A percentile compares a stretch with the other conserved stretches of the same genome.
Evolutionary conservation across 225 moss, liverwort and hornwort species (phyloP).

Genomic region (Polytrichum commune): DNA sequence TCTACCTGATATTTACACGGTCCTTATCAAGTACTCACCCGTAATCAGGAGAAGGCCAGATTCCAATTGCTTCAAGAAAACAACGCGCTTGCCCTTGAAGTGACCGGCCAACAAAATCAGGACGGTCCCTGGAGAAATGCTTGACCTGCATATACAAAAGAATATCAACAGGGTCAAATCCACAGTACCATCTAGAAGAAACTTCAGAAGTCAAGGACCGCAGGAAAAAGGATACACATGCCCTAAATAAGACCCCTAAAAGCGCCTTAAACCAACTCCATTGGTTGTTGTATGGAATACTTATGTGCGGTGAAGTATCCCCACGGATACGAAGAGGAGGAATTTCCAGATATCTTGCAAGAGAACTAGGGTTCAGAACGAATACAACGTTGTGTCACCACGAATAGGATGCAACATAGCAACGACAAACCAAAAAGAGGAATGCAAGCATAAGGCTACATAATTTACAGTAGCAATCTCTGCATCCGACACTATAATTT

Average conservation of each 20-base stretch:
- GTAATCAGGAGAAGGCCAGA: slow-evolving; percentile 62
- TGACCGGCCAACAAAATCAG: slow-evolving; percentile 72
- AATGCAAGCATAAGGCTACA: too few relatives aligned
- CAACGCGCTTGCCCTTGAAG: slow-evolving; percentile 67
- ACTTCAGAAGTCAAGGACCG: not conserved
- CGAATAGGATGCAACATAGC: too few relatives aligned
- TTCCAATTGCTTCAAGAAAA: slow-evolving; percentile 69
- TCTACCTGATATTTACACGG: too few relatives aligned
- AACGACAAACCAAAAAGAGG: too few relatives aligned
- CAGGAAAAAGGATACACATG: not conserved
- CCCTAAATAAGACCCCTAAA: not conserved
- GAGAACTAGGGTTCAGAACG: too few relatives aligned
- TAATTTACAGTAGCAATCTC: too few relatives aligned
- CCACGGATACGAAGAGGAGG: not conserved
- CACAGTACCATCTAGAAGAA: not conserved
- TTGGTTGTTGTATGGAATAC: not conserved
- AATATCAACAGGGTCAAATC: too few relatives aligned
- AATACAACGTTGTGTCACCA: too few relatives aligned
- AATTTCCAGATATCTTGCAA: not conserved
- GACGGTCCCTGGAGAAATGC: slow-evolving; percentile 63
- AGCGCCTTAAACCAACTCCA: too few relatives aligned
- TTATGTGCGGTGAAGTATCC: not conserved
- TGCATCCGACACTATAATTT: too few relatives aligned
- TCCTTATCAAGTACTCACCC: slow-evolving; percentile 27
- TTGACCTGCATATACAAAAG: slow-evolving; percentile 32